These are phyloP conservation scores for Gossypium mustelinum DNA, from an alignment of 345 rosid species.

Conservation along the genomic window DNA sequence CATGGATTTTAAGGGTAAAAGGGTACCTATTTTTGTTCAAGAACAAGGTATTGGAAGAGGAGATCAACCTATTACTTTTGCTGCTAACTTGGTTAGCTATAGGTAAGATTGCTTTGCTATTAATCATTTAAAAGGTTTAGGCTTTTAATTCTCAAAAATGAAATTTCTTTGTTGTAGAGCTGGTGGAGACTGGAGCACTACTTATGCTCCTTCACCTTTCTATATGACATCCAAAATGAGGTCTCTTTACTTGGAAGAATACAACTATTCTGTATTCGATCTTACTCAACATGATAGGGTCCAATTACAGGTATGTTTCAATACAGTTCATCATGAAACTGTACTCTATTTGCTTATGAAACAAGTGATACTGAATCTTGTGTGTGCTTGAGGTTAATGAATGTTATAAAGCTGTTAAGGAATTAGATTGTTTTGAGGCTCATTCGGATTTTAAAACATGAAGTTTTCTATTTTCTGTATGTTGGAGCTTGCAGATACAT, in stretches of 20 bases:
- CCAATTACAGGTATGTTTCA: conserved; percentile 56
- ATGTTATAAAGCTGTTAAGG: not conserved
- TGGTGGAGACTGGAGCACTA: conserved; percentile 72
- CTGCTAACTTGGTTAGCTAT: conserved; percentile 71
- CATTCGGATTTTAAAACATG: conserved; percentile 26
- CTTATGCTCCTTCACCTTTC: conserved; percentile 82
- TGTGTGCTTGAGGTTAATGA: not conserved
- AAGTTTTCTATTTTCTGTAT: conserved; percentile 31
- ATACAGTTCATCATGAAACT: not conserved
- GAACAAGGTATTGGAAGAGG: conserved; percentile 86
- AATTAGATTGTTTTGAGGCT: conserved; percentile 9
- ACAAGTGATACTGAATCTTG: not conserved
- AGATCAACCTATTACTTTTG: conserved; percentile 69
- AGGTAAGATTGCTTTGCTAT: conserved; percentile 30
- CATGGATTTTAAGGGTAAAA: conserved; percentile 67
- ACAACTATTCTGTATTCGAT: conserved; percentile 63
- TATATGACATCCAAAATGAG: conserved; percentile 68
- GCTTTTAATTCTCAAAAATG: not conserved
- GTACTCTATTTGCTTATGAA: not conserved
- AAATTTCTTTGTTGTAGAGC: conserved; percentile 38
- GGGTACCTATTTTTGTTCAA: conserved; percentile 70
- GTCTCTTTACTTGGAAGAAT: conserved; percentile 70
- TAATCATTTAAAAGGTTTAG: not conserved
- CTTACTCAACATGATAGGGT: conserved; percentile 53
- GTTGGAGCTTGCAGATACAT: conserved; percentile 52